A percentile compares a stretch with the other conserved stretches of the same genome.
Evolutionary conservation across 2,329 filamentous ascomycete genomes (phyloP).

Genomic region (Chrysoporthe deuterocubensis): DNA sequence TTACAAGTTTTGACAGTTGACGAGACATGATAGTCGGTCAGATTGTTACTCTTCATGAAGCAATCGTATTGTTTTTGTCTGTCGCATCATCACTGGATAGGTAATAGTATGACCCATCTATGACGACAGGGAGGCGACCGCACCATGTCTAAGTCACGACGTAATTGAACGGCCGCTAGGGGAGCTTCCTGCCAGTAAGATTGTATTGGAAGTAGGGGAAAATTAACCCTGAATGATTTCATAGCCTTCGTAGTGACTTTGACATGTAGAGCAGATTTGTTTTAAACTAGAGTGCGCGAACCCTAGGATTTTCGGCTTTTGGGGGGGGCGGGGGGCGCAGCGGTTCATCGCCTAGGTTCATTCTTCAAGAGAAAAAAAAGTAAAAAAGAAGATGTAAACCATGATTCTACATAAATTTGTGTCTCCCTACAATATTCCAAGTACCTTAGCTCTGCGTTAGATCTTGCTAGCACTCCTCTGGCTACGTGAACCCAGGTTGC

Average conservation of each 20-base stretch:
- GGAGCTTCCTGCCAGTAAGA: not conserved
- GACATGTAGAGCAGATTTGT: not conserved
- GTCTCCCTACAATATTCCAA: no score
- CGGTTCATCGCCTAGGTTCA: no score
- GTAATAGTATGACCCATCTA: not conserved
- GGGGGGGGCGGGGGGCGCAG: no score
- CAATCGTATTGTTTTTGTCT: no score
- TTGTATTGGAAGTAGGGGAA: not conserved
- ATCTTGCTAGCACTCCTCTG: no score
- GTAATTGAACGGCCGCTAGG: constrained; percentile 4
- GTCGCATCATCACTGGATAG: not conserved
- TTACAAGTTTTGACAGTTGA: not conserved
- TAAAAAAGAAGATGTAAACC: no score
- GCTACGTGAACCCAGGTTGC: no score
- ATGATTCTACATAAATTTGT: no score
- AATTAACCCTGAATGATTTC: not conserved
- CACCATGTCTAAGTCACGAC: not conserved
- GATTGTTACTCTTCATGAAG: not conserved
- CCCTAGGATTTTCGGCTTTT: no score
- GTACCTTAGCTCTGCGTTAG: no score
- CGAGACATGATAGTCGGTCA: constrained; percentile 3
- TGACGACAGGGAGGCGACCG: not conserved
- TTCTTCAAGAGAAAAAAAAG: no score
- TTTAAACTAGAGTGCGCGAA: no score
- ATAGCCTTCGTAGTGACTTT: not conserved